Evolutionary conservation across 1,139 yeast species (phyloP).

Genomic region (Torulaspora pretoriensis): DNA sequence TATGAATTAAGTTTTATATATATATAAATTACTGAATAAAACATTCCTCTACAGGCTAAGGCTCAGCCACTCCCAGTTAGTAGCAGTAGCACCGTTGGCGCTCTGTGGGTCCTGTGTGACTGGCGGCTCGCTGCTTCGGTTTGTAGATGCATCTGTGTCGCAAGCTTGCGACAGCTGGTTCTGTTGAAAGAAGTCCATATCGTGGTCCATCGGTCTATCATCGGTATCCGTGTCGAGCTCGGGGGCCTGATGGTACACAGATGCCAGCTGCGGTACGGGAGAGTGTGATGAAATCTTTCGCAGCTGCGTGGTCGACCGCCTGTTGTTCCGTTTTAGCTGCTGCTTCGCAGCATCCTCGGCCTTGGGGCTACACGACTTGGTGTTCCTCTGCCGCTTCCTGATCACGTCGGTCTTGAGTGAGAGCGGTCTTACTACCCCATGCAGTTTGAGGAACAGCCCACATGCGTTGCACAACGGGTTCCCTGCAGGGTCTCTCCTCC

Average conservation of each 20-base stretch:
- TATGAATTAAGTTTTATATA: slow-evolving; percentile 5
- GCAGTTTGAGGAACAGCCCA: slow-evolving; percentile 83
- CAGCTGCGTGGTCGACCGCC: slow-evolving; percentile 5
- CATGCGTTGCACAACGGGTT: slow-evolving; percentile 94
- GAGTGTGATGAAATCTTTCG: slow-evolving; percentile 7
- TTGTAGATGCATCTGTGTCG: slow-evolving; percentile 4
- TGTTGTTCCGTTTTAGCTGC: neutral
- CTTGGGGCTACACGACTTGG: slow-evolving; percentile 11
- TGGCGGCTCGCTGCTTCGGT: neutral
- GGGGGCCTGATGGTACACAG: neutral
- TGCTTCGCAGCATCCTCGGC: slow-evolving; percentile 3
- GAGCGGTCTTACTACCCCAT: slow-evolving; percentile 90
- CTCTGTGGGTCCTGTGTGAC: neutral
- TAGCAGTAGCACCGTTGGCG: slow-evolving; percentile 7
- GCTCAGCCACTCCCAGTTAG: slow-evolving; percentile 19
- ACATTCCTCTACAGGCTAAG: slow-evolving; percentile 12
- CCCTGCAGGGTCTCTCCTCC: slow-evolving; percentile 93
- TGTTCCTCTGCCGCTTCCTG: slow-evolving; percentile 57
- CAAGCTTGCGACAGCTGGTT: slow-evolving; percentile 1
- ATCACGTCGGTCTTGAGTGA: slow-evolving; percentile 89
- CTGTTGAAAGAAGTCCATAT: slow-evolving; percentile 4
- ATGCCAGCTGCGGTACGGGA: slow-evolving; percentile 2
- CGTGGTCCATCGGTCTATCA: slow-evolving; percentile 1
- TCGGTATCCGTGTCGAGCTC: slow-evolving; percentile 2
- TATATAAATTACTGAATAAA: slow-evolving; percentile 4